Base-by-base conservation (phyloP, 1,284 basidiomycete genomes). In the Trametes versicolor region DNA sequence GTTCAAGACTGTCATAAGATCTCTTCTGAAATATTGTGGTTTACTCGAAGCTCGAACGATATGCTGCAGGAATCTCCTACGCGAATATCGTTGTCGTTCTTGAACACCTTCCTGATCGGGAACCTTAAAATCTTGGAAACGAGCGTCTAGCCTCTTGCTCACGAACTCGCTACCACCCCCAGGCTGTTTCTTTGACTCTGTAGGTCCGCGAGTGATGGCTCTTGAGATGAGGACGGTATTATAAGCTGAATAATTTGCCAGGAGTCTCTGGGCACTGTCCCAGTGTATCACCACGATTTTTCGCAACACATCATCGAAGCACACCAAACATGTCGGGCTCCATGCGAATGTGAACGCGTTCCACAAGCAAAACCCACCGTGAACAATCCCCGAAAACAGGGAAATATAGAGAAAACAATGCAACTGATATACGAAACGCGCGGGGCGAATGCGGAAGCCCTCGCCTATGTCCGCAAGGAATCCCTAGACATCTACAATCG, bases 401-500 rank as follows among this genome's bases (percentile, higher is more conserved):
- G 15, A 27, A 34, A 32, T 2, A 25, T 19, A 19, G 8, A 8
- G 8, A 12, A 45, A 8, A 56, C 17, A 34, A 49, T 49, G 47
- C 15, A 58, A n/a, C n/a, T 36, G 45, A 57, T n/a, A 48, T 62
- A 59, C 52, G 59, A 63, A 37, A 19, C 50, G 19, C 61, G 57
- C 29, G 53, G 64, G n/a, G 64, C 65, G 12, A 62, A 59, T 34
- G 64, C 71, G 54, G 58, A 76, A 55, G 79, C 79, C 23, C 76
- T 86, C 19, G 78, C 80, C 12, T 77, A 84, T 48, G 79, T 93
- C 25, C 85, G 89, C 15, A 87, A 83, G 70, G 90, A 93, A 71
- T 88, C 88, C 4, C 77, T 88, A 21, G 91, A 95, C 75, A 82
- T 95, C 21, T 96, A 88, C 82, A 96, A 96, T 74, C 88, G 96